These are phyloP conservation scores for Coniochaeta sp. DNA, from an alignment of 2,329 filamentous ascomycete genomes.

Conservation along the genomic window DNA sequence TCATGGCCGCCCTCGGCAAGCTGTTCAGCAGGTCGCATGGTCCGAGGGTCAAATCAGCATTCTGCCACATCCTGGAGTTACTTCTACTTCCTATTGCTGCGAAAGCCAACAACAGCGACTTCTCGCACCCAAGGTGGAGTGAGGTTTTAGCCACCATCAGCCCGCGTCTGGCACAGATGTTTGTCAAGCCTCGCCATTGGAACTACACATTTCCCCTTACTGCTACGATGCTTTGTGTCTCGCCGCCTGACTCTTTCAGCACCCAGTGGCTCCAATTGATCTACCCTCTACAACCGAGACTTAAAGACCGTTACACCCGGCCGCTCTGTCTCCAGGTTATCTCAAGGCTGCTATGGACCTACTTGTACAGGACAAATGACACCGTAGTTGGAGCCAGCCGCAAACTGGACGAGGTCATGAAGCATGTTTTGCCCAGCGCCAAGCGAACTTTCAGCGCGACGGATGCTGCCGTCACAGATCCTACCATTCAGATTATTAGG, in stretches of 20 bases:
- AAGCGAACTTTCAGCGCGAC: constrained; percentile 77
- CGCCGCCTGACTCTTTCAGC: constrained; percentile 74
- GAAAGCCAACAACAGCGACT: constrained; percentile 65
- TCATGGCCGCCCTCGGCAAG: constrained; percentile 72
- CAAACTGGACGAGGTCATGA: constrained; percentile 86
- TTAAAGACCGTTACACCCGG: constrained; percentile 76
- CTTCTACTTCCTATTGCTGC: constrained; percentile 82
- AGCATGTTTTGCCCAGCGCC: constrained; percentile 71
- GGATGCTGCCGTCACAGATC: constrained; percentile 78
- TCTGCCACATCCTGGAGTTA: constrained; percentile 85
- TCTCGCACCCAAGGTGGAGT: constrained; percentile 78
- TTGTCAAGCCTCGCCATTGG: constrained; percentile 92
- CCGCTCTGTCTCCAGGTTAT: constrained; percentile 81
- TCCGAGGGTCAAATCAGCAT: constrained; percentile 84
- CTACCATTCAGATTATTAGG: constrained; percentile 86
- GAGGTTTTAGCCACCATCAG: constrained; percentile 75
- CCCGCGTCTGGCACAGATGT: constrained; percentile 73
- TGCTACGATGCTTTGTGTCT: constrained; percentile 80
- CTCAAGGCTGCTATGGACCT: constrained; percentile 88
- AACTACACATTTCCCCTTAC: constrained; percentile 79
- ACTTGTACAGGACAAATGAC: constrained; percentile 79
- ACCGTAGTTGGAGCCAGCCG: constrained; percentile 57
- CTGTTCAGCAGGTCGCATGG: constrained; percentile 83
- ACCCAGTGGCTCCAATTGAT: constrained; percentile 82
- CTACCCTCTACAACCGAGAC: constrained; percentile 66